Conservation (phyloP, 441 rosid genomes). For the Adansonia rubrostipa region DNA sequence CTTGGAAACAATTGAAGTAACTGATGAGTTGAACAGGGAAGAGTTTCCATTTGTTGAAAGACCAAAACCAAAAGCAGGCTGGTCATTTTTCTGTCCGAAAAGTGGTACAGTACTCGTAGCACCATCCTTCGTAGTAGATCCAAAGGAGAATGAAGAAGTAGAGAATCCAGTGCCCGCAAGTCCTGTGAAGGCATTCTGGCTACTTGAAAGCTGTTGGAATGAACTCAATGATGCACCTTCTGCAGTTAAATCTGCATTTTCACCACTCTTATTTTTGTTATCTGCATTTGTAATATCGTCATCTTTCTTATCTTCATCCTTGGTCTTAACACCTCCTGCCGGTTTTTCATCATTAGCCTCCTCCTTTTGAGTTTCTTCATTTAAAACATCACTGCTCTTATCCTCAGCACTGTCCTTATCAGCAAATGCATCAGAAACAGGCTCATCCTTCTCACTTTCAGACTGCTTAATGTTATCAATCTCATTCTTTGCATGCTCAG, state of each 20-base stretch:
- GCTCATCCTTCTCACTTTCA: constrained; percentile 6
- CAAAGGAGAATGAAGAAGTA: constrained; percentile 66
- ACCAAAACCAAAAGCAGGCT: constrained; percentile 63
- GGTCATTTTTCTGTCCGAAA: constrained; percentile 49
- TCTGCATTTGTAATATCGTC: not conserved
- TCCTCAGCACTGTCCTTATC: not conserved
- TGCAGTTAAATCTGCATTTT: constrained; percentile 46
- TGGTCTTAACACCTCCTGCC: not conserved
- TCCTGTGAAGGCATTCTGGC: constrained; percentile 59
- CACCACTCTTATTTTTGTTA: constrained; percentile 38
- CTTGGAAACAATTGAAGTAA: constrained; percentile 53
- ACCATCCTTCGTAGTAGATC: constrained; percentile 56
- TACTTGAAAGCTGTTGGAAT: constrained; percentile 85
- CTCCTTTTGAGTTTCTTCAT: constrained; percentile 12
- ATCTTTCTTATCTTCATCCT: constrained; percentile 5
- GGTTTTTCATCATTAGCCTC: constrained; percentile 4
- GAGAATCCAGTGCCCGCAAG: constrained; percentile 88
- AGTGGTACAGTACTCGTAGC: constrained; percentile 47
- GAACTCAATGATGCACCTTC: constrained; percentile 63
- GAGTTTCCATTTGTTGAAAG: constrained; percentile 63
- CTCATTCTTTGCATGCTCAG: not conserved
- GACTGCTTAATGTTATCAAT: not conserved
- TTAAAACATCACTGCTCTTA: constrained; percentile 1
- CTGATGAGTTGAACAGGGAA: constrained; percentile 39
- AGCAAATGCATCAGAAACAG: not conserved